phyloP scores from a whole-genome alignment of 2,329 filamentous ascomycete genomes.

The Pseudocercospora cruenta region DNA sequence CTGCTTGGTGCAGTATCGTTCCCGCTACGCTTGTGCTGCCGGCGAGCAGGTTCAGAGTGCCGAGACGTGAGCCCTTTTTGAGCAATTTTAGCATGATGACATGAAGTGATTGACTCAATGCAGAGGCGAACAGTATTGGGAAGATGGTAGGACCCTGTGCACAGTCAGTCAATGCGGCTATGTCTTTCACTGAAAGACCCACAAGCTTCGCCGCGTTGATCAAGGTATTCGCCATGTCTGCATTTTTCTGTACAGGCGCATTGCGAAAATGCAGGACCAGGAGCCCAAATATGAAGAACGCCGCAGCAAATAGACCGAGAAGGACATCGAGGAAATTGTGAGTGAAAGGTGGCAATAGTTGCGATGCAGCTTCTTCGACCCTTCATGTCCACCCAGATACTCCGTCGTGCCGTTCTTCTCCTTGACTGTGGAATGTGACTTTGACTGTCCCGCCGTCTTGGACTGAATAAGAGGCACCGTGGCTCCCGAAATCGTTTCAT shows the following conservation, averaged over 20 bases:
- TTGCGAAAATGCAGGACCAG: not conserved
- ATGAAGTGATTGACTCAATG: slow-evolving; percentile 3
- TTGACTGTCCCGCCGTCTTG: not conserved
- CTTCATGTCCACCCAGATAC: not conserved
- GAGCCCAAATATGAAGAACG: not conserved
- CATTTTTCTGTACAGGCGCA: not conserved
- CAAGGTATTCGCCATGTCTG: not conserved
- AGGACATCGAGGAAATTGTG: not conserved
- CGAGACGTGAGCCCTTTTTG: slow-evolving; percentile 4
- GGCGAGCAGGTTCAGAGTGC: slow-evolving; percentile 13
- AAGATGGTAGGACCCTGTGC: slow-evolving; percentile 12
- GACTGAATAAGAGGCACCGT: not conserved
- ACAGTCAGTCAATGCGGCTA: not conserved
- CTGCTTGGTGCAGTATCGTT: slow-evolving; percentile 4
- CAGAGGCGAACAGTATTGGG: slow-evolving; percentile 12
- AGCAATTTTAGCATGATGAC: slow-evolving; percentile 6
- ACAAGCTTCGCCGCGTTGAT: not conserved
- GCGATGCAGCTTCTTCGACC: not conserved
- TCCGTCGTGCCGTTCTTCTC: not conserved
- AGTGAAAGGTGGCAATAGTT: not conserved
- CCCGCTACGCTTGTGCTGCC: slow-evolving; percentile 13
- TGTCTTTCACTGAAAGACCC: not conserved
- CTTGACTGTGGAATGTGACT: not conserved
- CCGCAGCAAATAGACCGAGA: not conserved
- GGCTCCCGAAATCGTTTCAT: not conserved